phyloP scores from a whole-genome alignment of 306 rosid species.

The Castanea mollissima region DNA sequence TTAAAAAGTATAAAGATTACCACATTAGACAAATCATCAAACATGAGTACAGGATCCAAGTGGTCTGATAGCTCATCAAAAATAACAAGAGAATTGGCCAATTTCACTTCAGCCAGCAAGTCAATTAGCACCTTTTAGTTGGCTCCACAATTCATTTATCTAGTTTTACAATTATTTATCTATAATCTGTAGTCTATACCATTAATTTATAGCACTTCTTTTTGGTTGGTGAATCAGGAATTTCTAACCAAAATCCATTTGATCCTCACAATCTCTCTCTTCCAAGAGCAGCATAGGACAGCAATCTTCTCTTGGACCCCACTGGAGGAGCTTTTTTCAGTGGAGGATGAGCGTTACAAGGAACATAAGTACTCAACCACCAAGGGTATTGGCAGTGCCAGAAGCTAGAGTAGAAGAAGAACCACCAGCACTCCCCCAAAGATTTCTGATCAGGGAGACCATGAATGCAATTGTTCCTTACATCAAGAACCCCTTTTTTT shows the following conservation, averaged over 20 bases:
- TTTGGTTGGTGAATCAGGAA: background rate
- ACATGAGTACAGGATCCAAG: no score
- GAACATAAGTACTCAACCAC: conserved; percentile 20
- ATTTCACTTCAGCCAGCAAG: no score
- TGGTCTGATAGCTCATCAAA: no score
- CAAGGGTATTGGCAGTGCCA: conserved; percentile 20
- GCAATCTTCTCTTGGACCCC: conserved; percentile 35
- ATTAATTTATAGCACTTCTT: no score
- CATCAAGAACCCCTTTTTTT: conserved; percentile 36
- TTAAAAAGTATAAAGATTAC: no score
- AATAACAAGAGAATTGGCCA: no score
- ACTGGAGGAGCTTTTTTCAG: background rate
- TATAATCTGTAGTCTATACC: no score
- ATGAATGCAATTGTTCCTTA: conserved; percentile 38
- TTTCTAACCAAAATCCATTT: background rate
- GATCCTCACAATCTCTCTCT: conserved; percentile 17
- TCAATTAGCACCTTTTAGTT: no score
- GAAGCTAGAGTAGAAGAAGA: conserved; percentile 8
- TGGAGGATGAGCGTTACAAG: conserved; percentile 16
- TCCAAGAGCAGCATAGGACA: conserved; percentile 51
- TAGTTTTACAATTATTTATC: no score
- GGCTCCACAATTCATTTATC: no score
- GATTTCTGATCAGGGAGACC: conserved; percentile 43
- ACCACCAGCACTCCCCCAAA: conserved; percentile 21
- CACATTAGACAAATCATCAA: no score